Evolutionary conservation across 2,329 filamentous ascomycete species (phyloP).

Genomic region (Alternaria angustiovoidea): DNA sequence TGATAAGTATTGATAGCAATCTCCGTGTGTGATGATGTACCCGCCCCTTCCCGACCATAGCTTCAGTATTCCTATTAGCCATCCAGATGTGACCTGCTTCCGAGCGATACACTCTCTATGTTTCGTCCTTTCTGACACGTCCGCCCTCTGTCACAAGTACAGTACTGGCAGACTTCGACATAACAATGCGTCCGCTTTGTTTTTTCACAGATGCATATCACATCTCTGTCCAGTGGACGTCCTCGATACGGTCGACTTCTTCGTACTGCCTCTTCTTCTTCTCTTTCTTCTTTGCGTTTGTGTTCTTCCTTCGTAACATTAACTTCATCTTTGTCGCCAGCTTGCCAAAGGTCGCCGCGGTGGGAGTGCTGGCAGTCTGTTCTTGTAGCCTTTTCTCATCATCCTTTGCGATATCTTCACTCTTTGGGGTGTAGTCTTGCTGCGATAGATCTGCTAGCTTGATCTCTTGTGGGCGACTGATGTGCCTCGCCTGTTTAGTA

Average conservation of each 20-base stretch:
- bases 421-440: constrained; percentile 24
- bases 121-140: not conserved
- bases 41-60: not conserved
- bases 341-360: constrained; percentile 36
- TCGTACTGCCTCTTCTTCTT: constrained; percentile 34
- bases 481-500: constrained; percentile 15
- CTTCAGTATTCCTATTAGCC: not conserved
- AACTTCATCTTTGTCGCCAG: constrained; percentile 43
- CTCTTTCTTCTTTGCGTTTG: constrained; percentile 35
- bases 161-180: not conserved
- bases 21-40: not conserved
- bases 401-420: constrained; percentile 22
- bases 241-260: constrained; percentile 43
- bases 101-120: not conserved
- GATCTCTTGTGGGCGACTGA: constrained; percentile 9
- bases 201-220: constrained; percentile 9
- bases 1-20: not conserved
- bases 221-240: constrained; percentile 50
- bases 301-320: constrained; percentile 36
- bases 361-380: constrained; percentile 18
- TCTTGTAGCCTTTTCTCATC: constrained; percentile 19
- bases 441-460: constrained; percentile 19
- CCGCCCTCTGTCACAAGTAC: not conserved
- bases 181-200: not conserved
- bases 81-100: not conserved